A percentile compares a stretch with the other conserved stretches of the same genome.
These are phyloP conservation scores for Euclidium syriacum DNA, from an alignment of 345 rosid genomes.

Conservation along the genomic window DNA sequence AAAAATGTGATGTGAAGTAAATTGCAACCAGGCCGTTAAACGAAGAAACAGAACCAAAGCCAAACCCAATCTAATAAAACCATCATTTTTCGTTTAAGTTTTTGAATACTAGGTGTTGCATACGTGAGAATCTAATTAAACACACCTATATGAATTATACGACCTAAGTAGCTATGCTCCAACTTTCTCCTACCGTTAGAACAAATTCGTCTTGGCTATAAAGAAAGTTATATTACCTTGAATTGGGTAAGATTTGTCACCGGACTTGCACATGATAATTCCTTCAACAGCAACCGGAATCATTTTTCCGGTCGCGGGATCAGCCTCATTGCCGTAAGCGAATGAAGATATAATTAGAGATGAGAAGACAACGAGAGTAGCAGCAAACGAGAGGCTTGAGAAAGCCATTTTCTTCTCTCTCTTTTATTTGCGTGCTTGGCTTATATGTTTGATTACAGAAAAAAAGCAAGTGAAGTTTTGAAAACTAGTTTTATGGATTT, in stretches of 20 bases:
- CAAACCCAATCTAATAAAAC: not conserved
- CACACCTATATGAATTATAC: not conserved
- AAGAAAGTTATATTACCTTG: slow-evolving; percentile 36
- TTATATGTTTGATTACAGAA: not conserved
- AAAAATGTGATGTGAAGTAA: no score
- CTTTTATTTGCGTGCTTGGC: slow-evolving; percentile 3
- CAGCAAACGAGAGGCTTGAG: slow-evolving; percentile 28
- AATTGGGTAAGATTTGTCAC: slow-evolving; percentile 39
- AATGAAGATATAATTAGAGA: slow-evolving; percentile 28
- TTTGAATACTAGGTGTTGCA: no score
- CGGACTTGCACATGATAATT: slow-evolving; percentile 47
- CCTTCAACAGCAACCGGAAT: slow-evolving; percentile 47
- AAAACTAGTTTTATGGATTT: slow-evolving; percentile 7
- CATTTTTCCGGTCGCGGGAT: slow-evolving; percentile 28
- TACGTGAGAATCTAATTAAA: no score
- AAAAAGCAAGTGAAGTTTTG: slow-evolving; percentile 25
- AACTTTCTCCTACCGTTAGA: not conserved
- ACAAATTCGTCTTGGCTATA: not conserved
- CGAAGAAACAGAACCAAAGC: no score
- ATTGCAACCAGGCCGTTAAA: no score
- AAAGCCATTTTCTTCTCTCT: slow-evolving; percentile 26
- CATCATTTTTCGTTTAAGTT: not conserved
- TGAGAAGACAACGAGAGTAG: slow-evolving; percentile 25
- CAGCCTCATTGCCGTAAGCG: slow-evolving; percentile 23
- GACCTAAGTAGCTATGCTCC: not conserved